Conservation (phyloP, 2,329 filamentous ascomycete genomes). For the Cladosporium oxysporum region DNA sequence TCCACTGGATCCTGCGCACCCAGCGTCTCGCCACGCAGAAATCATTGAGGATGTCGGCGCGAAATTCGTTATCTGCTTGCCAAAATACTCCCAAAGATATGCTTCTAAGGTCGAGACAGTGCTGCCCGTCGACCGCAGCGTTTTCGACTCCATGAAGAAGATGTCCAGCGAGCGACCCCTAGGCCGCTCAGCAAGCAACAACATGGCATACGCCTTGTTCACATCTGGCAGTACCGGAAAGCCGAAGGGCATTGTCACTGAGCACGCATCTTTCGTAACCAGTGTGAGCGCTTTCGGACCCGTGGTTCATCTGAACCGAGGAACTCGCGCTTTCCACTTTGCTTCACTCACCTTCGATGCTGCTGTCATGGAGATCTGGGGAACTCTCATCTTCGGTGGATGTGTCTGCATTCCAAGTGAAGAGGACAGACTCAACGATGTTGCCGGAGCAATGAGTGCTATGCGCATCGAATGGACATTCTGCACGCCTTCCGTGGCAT, state of each 20-base stretch:
- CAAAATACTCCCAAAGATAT: slow-evolving; percentile 14
- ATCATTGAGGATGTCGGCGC: slow-evolving; percentile 17
- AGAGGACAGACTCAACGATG: slow-evolving; percentile 49
- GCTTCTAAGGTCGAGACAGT: slow-evolving; percentile 5
- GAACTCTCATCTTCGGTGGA: slow-evolving; percentile 45
- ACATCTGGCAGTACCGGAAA: slow-evolving; percentile 25
- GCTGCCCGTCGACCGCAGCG: slow-evolving; percentile 22
- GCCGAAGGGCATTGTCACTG: slow-evolving; percentile 22
- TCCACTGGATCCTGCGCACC: slow-evolving; percentile 23
- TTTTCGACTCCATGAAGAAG: slow-evolving; percentile 20
- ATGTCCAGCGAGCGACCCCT: slow-evolving; percentile 17
- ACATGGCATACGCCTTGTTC: slow-evolving; percentile 23
- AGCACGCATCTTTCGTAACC: slow-evolving; percentile 17
- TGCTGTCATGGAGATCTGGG: slow-evolving; percentile 42
- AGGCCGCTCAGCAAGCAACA: slow-evolving; percentile 19
- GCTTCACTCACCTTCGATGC: slow-evolving; percentile 23
- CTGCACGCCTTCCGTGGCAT: slow-evolving; percentile 49
- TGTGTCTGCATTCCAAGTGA: slow-evolving; percentile 51
- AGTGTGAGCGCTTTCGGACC: slow-evolving; percentile 3
- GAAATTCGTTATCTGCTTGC: slow-evolving; percentile 12
- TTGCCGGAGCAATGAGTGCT: slow-evolving; percentile 44
- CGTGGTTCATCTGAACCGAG: slow-evolving; percentile 5
- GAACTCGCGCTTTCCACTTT: slow-evolving; percentile 23
- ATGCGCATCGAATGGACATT: slow-evolving; percentile 46
- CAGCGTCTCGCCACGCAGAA: slow-evolving; percentile 14